Percentiles rank a stretch among this genome's conserved stretches.
phyloP scores from a whole-genome alignment of 257 asterid genomes.

The Fraxinus anomala region DNA sequence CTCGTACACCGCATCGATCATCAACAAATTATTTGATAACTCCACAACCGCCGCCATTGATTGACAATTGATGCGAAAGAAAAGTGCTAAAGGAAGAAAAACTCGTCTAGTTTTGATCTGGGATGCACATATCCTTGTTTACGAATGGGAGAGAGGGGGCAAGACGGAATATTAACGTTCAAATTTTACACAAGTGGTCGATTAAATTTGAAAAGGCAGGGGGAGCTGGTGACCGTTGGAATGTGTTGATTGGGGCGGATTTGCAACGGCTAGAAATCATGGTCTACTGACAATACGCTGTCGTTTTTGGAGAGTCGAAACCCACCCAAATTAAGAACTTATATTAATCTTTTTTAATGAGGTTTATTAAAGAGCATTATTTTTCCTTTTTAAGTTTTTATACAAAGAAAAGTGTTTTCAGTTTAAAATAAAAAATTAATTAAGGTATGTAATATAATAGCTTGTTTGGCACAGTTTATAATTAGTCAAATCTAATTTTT shows the following conservation, averaged over 20 bases:
- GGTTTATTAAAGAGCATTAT: no score
- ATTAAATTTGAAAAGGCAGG: constrained; percentile 33
- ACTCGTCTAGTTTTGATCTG: constrained; percentile 26
- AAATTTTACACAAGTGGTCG: constrained; percentile 53
- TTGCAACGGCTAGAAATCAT: constrained; percentile 46
- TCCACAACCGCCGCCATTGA: constrained; percentile 56
- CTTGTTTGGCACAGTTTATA: no score
- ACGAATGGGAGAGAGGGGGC: neutral
- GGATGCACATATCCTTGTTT: constrained; percentile 2
- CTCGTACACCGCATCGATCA: constrained; percentile 73
- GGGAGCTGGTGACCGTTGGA: constrained; percentile 19
- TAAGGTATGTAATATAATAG: no score
- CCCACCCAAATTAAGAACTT: no score
- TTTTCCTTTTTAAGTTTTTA: no score
- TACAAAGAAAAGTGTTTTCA: no score
- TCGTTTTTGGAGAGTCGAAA: no score
- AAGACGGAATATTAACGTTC: constrained; percentile 40
- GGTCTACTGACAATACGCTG: no score
- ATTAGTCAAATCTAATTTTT: no score
- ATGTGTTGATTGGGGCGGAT: neutral
- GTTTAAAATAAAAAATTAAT: no score
- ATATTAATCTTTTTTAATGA: no score
- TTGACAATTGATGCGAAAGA: neutral
- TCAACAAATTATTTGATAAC: constrained; percentile 28
- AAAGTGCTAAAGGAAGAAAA: neutral